Conservation (phyloP, 352 stramenopile species). For the Pythium insidiosum region DNA sequence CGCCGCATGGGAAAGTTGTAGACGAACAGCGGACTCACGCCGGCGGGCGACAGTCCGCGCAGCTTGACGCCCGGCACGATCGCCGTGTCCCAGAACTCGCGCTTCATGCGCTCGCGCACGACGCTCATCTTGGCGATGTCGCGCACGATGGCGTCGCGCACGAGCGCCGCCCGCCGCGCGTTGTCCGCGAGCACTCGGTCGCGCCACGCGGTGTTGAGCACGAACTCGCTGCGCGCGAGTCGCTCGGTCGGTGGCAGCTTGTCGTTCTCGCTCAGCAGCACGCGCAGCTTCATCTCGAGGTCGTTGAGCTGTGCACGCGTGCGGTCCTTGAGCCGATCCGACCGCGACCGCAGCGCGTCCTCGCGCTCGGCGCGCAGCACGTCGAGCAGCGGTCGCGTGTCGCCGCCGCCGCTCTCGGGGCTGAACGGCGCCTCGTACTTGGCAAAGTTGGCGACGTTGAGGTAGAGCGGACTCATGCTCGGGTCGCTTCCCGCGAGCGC, state of each 20-base stretch:
- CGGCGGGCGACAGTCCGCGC: constrained; percentile 31
- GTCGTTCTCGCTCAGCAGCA: constrained; percentile 66
- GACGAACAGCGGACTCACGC: constrained; percentile 27
- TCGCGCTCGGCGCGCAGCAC: constrained; percentile 26
- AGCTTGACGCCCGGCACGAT: constrained; percentile 59
- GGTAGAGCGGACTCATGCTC: constrained; percentile 44
- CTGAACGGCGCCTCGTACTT: constrained; percentile 67
- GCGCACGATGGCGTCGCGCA: constrained; percentile 53
- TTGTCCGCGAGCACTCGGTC: constrained; percentile 48
- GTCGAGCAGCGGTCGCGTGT: constrained; percentile 35
- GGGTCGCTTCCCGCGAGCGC: constrained; percentile 6
- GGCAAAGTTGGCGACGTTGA: constrained; percentile 50
- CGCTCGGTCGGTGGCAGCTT: constrained; percentile 53
- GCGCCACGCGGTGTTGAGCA: constrained; percentile 79
- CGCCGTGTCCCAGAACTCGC: constrained; percentile 88
- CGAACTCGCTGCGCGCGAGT: constrained; percentile 83
- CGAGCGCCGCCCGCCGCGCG: constrained; percentile 35
- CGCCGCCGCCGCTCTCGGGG: constrained; percentile 32
- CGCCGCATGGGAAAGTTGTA: constrained; percentile 80
- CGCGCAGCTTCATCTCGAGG: constrained; percentile 55
- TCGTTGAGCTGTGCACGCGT: constrained; percentile 55
- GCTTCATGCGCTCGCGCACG: constrained; percentile 79
- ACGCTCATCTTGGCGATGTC: constrained; percentile 75
- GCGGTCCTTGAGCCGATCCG: constrained; percentile 58
- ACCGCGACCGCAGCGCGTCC: constrained; percentile 32